These are phyloP conservation scores for Nemania serpens DNA, from an alignment of 2,329 filamentous ascomycete genomes.

Conservation along the genomic window DNA sequence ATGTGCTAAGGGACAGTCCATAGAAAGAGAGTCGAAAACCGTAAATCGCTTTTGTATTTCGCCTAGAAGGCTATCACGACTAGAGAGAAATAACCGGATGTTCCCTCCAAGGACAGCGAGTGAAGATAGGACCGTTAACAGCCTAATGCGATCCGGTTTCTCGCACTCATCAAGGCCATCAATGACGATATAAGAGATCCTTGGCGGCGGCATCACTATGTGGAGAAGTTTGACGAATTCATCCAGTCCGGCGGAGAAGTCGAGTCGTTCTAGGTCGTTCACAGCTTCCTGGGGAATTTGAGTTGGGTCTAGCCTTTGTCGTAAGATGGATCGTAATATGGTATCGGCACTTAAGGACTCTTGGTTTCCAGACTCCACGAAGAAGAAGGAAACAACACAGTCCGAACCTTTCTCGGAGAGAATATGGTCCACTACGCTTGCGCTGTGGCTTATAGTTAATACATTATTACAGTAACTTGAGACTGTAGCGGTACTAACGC, in stretches of 20 bases:
- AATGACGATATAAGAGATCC: constrained; percentile 11
- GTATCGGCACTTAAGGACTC: constrained; percentile 29
- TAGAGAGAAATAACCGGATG: constrained; percentile 2
- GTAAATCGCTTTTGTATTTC: constrained; percentile 1
- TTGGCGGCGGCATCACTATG: neutral
- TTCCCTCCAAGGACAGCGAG: neutral
- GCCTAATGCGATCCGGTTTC: neutral
- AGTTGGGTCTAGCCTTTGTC: constrained; percentile 26
- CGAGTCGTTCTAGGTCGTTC: neutral
- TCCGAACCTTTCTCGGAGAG: constrained; percentile 15
- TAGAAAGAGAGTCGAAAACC: neutral
- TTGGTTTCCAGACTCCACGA: constrained; percentile 31
- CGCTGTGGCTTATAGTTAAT: constrained; percentile 15
- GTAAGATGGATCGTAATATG: constrained; percentile 33
- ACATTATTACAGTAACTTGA: neutral
- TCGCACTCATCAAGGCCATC: constrained; percentile 20
- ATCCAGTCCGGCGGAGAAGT: neutral
- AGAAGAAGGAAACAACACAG: constrained; percentile 34
- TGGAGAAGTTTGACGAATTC: neutral
- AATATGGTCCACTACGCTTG: constrained; percentile 31
- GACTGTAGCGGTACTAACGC: constrained; percentile 1
- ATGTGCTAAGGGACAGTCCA: neutral
- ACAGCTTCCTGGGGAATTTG: constrained; percentile 21
- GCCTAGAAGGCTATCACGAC: neutral
- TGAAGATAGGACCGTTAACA: neutral